These are phyloP conservation scores for Hydnomerulius pinastri DNA, from an alignment of 768 basidiomycete species.

Conservation along the genomic window DNA sequence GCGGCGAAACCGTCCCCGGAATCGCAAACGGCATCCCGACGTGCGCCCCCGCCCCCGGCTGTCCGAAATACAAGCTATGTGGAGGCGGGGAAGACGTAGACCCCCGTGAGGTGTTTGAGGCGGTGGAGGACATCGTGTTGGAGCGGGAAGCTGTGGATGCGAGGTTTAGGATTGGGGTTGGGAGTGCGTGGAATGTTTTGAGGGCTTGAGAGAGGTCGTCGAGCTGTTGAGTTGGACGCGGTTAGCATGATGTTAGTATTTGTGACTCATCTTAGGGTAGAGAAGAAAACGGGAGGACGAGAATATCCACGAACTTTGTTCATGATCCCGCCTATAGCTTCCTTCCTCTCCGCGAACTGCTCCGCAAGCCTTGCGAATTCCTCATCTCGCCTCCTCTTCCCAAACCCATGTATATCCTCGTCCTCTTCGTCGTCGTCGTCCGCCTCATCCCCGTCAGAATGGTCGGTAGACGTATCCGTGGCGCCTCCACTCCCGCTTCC, in stretches of 20 bases:
- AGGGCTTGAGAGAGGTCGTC: constrained; percentile 36
- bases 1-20: background rate
- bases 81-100: constrained; percentile 15
- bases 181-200: constrained; percentile 46
- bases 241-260: background rate
- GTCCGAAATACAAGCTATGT: background rate
- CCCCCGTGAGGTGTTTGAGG: constrained; percentile 23
- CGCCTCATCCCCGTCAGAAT: constrained; percentile 37
- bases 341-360: constrained; percentile 70
- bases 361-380: constrained; percentile 69
- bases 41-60: constrained; percentile 9
- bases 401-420: constrained; percentile 55
- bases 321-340: constrained; percentile 73
- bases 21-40: background rate
- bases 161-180: constrained; percentile 42
- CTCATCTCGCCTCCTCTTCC: constrained; percentile 56
- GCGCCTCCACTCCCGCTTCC: constrained; percentile 10
- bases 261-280: background rate
- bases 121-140: constrained; percentile 31
- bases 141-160: constrained; percentile 23
- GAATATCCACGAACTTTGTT: constrained; percentile 51
- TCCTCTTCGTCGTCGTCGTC: constrained; percentile 37
- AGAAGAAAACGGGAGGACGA: background rate
- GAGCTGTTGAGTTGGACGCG: constrained; percentile 16
- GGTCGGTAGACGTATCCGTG: constrained; percentile 27